Conservation (phyloP, 2,329 filamentous ascomycete species). For the Penicillium sumatraense region DNA sequence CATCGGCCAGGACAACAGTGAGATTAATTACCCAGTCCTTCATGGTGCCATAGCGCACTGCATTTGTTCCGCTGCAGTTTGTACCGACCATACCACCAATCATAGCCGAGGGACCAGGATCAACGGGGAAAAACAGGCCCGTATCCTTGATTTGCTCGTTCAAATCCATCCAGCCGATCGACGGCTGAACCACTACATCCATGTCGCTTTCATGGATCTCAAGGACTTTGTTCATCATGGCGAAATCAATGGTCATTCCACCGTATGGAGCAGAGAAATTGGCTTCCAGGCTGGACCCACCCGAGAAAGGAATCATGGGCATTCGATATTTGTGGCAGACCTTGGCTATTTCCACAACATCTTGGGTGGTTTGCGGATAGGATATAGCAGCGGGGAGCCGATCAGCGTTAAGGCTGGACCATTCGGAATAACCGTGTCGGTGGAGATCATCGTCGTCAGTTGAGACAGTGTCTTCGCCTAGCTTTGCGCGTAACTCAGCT, state of each 20-base stretch:
- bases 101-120: conserved; percentile 71
- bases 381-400: conserved; percentile 67
- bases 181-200: conserved; percentile 90
- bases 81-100: conserved; percentile 68
- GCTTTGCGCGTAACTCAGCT: conserved; percentile 53
- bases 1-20: conserved; percentile 72
- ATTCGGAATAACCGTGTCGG: conserved; percentile 70
- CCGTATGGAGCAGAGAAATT: conserved; percentile 88
- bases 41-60: conserved; percentile 72
- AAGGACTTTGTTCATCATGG: conserved; percentile 81
- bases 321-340: conserved; percentile 79
- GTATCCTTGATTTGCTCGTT: conserved; percentile 75
- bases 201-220: conserved; percentile 83
- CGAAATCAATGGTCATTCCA: conserved; percentile 88
- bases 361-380: conserved; percentile 66
- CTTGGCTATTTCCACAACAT: conserved; percentile 67
- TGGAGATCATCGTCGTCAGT: conserved; percentile 68
- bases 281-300: conserved; percentile 83
- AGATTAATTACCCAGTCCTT: conserved; percentile 75
- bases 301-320: conserved; percentile 85
- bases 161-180: conserved; percentile 88
- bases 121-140: conserved; percentile 88
- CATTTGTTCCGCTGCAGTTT: conserved; percentile 59
- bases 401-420: conserved; percentile 70
- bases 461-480: conserved; percentile 65